These are phyloP conservation scores for Sordariomycetes sp. DNA, from an alignment of 2,329 filamentous ascomycete species.

Conservation along the genomic window DNA sequence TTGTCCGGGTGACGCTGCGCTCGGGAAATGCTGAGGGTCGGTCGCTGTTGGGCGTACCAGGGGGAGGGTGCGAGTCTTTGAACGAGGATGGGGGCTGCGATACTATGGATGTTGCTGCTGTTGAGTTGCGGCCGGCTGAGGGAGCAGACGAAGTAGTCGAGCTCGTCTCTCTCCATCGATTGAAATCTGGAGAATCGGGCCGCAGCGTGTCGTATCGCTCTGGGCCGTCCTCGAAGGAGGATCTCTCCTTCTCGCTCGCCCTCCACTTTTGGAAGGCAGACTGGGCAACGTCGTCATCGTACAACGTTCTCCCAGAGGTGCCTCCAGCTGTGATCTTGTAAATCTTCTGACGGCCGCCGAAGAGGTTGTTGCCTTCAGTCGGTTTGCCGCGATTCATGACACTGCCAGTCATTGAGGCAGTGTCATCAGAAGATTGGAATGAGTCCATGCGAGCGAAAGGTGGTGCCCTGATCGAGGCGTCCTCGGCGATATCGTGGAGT, in stretches of 20 bases:
- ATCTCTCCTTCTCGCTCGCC: constrained; percentile 49
- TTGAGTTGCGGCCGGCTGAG: constrained; percentile 65
- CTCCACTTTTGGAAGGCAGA: constrained; percentile 78
- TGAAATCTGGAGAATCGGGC: constrained; percentile 39
- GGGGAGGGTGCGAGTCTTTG: constrained; percentile 38
- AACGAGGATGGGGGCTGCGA: constrained; percentile 50
- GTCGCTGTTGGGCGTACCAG: constrained; percentile 13
- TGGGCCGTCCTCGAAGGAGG: constrained; percentile 29
- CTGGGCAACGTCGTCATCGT: constrained; percentile 76
- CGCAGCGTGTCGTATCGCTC: constrained; percentile 19
- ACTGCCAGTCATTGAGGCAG: constrained; percentile 53
- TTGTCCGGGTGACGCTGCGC: constrained; percentile 58
- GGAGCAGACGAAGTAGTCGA: constrained; percentile 70
- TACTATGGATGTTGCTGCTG: constrained; percentile 79
- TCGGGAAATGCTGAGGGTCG: constrained; percentile 39
- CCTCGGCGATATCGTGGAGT: constrained; percentile 82
- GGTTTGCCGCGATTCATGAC: constrained; percentile 81
- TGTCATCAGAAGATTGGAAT: constrained; percentile 62
- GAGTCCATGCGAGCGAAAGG: constrained; percentile 55
- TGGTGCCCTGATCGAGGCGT: constrained; percentile 65
- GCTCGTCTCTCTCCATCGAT: constrained; percentile 73
- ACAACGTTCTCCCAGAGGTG: constrained; percentile 56
- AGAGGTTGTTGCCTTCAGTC: constrained; percentile 83
- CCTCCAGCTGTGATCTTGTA: constrained; percentile 66
- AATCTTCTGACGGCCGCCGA: constrained; percentile 92